Evolutionary conservation across 805 yeast species (phyloP).

Genomic region (Lachancea cidri): DNA sequence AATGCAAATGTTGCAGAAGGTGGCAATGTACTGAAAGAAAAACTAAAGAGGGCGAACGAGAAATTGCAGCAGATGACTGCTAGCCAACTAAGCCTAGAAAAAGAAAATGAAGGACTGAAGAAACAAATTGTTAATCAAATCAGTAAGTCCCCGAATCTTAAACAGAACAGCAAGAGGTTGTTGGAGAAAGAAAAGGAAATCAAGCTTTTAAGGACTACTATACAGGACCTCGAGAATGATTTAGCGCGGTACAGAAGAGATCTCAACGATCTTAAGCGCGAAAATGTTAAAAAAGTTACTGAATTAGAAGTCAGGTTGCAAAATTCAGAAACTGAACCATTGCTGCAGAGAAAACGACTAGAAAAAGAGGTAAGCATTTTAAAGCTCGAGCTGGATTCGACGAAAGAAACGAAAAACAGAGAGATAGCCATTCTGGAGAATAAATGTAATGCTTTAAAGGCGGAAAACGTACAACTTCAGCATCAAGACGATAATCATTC

Average conservation of each 20-base stretch:
- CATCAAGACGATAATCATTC: slow-evolving; percentile 14
- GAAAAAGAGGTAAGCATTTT: slow-evolving; percentile 15
- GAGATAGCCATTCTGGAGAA: slow-evolving; percentile 16
- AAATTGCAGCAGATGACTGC: slow-evolving; percentile 7
- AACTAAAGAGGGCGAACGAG: background rate
- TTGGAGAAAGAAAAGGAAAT: slow-evolving; percentile 7
- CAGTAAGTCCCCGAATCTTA: slow-evolving; percentile 6
- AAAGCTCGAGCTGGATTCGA: slow-evolving; percentile 14
- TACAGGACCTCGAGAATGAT: slow-evolving; percentile 39
- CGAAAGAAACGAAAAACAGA: slow-evolving; percentile 15
- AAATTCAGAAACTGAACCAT: slow-evolving; percentile 11
- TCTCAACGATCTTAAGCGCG: slow-evolving; percentile 4
- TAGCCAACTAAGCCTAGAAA: slow-evolving; percentile 7
- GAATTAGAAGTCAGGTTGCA: slow-evolving; percentile 9
- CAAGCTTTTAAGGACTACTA: slow-evolving; percentile 16
- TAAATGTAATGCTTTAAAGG: slow-evolving; percentile 14
- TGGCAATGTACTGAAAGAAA: background rate
- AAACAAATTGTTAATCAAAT: slow-evolving; percentile 6
- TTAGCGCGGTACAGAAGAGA: slow-evolving; percentile 41
- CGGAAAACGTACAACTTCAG: slow-evolving; percentile 15
- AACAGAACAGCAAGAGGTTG: slow-evolving; percentile 1
- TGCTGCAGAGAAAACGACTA: slow-evolving; percentile 11
- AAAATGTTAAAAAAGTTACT: slow-evolving; percentile 7
- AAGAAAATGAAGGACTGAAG: slow-evolving; percentile 11
- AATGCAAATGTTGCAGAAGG: background rate